phyloP scores from a whole-genome alignment of 305 asterid genomes.

The Fraxinus ornus region DNA sequence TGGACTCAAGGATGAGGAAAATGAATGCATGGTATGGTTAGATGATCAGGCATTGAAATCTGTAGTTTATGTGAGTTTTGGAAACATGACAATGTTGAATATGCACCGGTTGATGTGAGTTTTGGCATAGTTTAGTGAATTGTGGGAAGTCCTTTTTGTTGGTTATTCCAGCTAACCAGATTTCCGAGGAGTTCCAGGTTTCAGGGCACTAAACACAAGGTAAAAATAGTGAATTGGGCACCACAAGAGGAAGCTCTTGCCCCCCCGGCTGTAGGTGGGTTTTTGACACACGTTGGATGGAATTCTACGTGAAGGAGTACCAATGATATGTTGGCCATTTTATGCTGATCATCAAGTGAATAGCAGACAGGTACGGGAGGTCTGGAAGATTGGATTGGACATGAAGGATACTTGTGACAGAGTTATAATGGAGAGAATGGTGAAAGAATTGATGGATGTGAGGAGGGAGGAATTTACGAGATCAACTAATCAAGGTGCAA shows the following conservation, averaged over 20 bases:
- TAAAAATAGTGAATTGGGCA: conserved; percentile 37
- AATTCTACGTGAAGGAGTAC: conserved; percentile 45
- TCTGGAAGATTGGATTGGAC: conserved; percentile 44
- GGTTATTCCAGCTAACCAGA: conserved; percentile 34
- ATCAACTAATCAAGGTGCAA: conserved; percentile 14
- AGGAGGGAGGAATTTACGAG: conserved; percentile 23
- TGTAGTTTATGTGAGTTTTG: conserved; percentile 38
- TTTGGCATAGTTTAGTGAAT: conserved; percentile 37
- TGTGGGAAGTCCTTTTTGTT: conserved; percentile 41
- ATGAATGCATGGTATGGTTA: conserved; percentile 35
- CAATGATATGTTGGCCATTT: conserved; percentile 53
- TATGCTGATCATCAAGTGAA: conserved; percentile 39
- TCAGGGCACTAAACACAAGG: conserved; percentile 18
- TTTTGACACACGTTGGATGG: conserved; percentile 45
- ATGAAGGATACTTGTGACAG: conserved; percentile 38
- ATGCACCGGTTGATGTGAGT: conserved; percentile 28
- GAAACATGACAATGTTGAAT: conserved; percentile 26
- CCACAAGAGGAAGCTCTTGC: conserved; percentile 40
- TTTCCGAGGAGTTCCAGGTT: conserved; percentile 3
- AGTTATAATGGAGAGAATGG: conserved; percentile 24
- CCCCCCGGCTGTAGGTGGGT: conserved; percentile 40
- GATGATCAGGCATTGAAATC: conserved; percentile 32
- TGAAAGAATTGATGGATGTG: conserved; percentile 28
- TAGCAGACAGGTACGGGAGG: conserved; percentile 32
- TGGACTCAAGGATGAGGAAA: conserved; percentile 34